Percentiles rank a stretch among this genome's conserved stretches.
Conservation (phyloP, 2,329 filamentous ascomycete genomes). For the Clonostachys rhizophaga region DNA sequence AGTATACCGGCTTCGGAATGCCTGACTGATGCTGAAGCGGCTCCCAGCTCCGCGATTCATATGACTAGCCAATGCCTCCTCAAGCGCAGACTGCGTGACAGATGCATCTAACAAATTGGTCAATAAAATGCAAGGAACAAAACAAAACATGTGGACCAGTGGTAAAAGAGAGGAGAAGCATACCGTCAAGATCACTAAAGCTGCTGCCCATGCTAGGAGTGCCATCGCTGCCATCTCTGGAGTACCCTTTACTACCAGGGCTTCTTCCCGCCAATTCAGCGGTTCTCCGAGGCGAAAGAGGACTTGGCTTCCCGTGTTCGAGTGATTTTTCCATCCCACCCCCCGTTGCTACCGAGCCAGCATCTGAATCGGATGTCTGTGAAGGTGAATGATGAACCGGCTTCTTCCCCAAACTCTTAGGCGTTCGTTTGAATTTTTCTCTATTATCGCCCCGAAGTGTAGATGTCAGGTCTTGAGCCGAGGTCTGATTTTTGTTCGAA, state of each 20-base stretch:
- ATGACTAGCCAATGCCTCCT: conserved; percentile 66
- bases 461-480: conserved; percentile 42
- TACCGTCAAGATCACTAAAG: conserved; percentile 80
- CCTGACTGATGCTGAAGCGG: conserved; percentile 65
- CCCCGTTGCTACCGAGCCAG: conserved; percentile 40
- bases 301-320: conserved; percentile 28
- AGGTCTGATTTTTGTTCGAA: conserved; percentile 22
- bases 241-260: conserved; percentile 40
- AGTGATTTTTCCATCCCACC: conserved; percentile 11
- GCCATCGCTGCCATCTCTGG: conserved; percentile 64
- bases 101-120: conserved; percentile 56
- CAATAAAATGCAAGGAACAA: background rate
- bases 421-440: conserved; percentile 12
- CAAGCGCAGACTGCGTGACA: conserved; percentile 74
- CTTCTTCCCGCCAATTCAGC: conserved; percentile 53
- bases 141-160: background rate
- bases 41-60: conserved; percentile 28
- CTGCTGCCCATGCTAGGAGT: conserved; percentile 80
- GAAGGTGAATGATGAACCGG: conserved; percentile 32
- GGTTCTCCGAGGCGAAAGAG: conserved; percentile 54
- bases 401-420: conserved; percentile 7
- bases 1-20: conserved; percentile 58
- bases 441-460: conserved; percentile 41
- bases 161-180: conserved; percentile 6
- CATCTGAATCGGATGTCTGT: conserved; percentile 60